A percentile compares a stretch with the other conserved stretches of the same genome.
phyloP scores from a whole-genome alignment of 768 basidiomycete species.

The Thelephora aurantiotincta region DNA sequence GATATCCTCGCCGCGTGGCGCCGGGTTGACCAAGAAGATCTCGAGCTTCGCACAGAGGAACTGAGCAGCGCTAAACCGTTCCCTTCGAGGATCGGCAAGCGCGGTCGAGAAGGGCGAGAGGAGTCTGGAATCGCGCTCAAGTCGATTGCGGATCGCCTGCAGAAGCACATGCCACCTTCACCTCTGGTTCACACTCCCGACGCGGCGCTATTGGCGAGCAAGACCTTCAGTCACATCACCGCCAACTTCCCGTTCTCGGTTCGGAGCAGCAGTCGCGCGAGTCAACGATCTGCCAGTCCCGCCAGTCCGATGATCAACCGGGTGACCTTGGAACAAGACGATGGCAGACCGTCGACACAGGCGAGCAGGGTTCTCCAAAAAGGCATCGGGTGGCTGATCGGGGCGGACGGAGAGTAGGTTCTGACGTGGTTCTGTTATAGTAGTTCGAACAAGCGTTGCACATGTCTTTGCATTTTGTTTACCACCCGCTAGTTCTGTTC shows the following conservation, averaged over 20 bases:
- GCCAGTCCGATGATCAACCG: slow-evolving; percentile 10
- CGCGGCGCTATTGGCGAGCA: slow-evolving; percentile 64
- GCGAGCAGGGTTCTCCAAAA: slow-evolving; percentile 71
- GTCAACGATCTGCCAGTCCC: slow-evolving; percentile 15
- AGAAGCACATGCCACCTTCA: slow-evolving; percentile 53
- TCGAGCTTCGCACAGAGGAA: slow-evolving; percentile 33
- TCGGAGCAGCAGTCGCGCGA: slow-evolving; percentile 22
- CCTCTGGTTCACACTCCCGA: slow-evolving; percentile 62
- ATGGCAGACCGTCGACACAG: slow-evolving; percentile 55
- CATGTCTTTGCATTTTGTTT: background rate
- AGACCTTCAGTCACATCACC: slow-evolving; percentile 66
- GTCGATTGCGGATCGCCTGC: slow-evolving; percentile 47
- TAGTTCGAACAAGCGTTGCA: background rate
- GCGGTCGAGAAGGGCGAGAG: background rate
- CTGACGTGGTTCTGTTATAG: background rate
- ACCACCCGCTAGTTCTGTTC: too few relatives aligned
- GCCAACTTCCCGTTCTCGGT: slow-evolving; percentile 63
- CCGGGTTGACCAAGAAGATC: slow-evolving; percentile 52
- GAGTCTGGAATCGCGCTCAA: background rate
- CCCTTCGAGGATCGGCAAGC: slow-evolving; percentile 2
- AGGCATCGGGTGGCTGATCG: slow-evolving; percentile 94
- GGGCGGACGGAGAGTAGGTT: slow-evolving; percentile 46
- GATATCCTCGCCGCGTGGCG: slow-evolving; percentile 74
- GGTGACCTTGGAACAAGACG: slow-evolving; percentile 22
- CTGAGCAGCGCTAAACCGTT: slow-evolving; percentile 8